Conservation (phyloP, 352 stramenopile genomes). For the Globisporangium cylindrosporum region DNA sequence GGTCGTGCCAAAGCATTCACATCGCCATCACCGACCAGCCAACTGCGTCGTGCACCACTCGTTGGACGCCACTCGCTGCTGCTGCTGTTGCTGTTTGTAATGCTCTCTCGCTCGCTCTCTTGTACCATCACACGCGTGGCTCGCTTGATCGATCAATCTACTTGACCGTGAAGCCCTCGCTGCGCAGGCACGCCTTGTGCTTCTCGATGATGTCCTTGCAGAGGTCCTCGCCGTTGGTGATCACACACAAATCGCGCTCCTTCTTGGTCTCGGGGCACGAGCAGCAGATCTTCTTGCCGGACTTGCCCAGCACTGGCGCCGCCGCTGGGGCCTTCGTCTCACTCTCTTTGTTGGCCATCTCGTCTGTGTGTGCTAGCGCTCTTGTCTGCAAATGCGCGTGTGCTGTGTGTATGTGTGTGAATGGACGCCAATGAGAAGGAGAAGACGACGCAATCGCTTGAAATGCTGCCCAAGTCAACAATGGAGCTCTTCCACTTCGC, state of each 20-base stretch:
- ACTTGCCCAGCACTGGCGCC: slow-evolving; percentile 86
- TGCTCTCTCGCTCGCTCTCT: background rate
- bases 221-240: slow-evolving; percentile 88
- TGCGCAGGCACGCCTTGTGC: slow-evolving; percentile 96
- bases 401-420: background rate
- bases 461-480: background rate
- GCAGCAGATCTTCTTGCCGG: slow-evolving; percentile 98
- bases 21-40: background rate
- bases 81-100: background rate
- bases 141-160: slow-evolving; percentile 23
- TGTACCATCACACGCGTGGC: background rate
- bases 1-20: background rate
- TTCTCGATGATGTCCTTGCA: slow-evolving; percentile 96
- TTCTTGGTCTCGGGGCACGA: slow-evolving; percentile 97
- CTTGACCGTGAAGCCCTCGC: slow-evolving; percentile 95
- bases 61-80: background rate
- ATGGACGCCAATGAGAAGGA: background rate
- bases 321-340: slow-evolving; percentile 22
- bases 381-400: background rate
- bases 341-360: slow-evolving; percentile 52
- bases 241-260: slow-evolving; percentile 89
- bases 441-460: background rate
- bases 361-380: background rate
- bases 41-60: background rate
- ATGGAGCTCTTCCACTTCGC: background rate